These are phyloP conservation scores for Brassica napus DNA, from an alignment of 345 rosid species.

Conservation along the genomic window Da-Ae NC_063452.1:54840501-54841000, in stretches of 20 bases:
- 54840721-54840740: slow-evolving; percentile 27
- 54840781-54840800: slow-evolving; percentile 23
- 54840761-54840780: slow-evolving; percentile 10
- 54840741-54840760: slow-evolving; percentile 21
- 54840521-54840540: slow-evolving; percentile 17
- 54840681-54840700: slow-evolving; percentile 35
- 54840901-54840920: slow-evolving; percentile 1
- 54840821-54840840: background rate
- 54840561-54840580: slow-evolving; percentile 9
- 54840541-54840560: slow-evolving; percentile 5
- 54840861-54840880: slow-evolving; percentile 31
- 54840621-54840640: slow-evolving; percentile 15
- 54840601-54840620: slow-evolving; percentile 16
- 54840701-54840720: slow-evolving; percentile 30
- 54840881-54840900: slow-evolving; percentile 23
- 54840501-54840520: background rate
- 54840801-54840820: slow-evolving; percentile 31
- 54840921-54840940: slow-evolving; percentile 30
- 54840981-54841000: slow-evolving; percentile 16
- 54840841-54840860: slow-evolving; percentile 14
- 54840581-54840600: slow-evolving; percentile 9
- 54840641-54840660: background rate
- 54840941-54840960: slow-evolving; percentile 39
- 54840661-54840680: slow-evolving; percentile 5
- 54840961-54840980: slow-evolving; percentile 41